Conservation (phyloP, 2,329 filamentous ascomycete genomes). For the Epichloe baconii region DNA sequence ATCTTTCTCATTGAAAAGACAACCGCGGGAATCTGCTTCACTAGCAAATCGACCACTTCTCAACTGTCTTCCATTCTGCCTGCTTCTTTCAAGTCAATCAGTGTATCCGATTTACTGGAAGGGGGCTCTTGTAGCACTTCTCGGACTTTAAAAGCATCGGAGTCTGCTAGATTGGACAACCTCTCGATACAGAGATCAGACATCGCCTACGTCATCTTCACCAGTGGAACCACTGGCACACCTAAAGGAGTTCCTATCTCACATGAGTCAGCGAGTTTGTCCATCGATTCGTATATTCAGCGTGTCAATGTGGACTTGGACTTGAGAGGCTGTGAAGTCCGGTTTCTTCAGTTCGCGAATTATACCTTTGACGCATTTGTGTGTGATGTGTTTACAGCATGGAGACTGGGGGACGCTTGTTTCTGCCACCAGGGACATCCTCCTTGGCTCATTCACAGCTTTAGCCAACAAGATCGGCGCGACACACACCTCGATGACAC, state of each 20-base stretch:
- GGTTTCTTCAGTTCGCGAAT: slow-evolving; percentile 23
- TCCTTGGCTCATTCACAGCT: slow-evolving; percentile 40
- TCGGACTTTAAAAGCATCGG: not conserved
- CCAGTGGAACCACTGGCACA: slow-evolving; percentile 13
- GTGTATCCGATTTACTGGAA: not conserved
- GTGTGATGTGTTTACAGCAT: slow-evolving; percentile 52
- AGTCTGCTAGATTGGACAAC: not conserved
- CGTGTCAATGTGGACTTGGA: not conserved
- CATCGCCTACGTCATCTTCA: slow-evolving; percentile 26
- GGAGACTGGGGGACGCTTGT: slow-evolving; percentile 48
- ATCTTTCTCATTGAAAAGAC: slow-evolving; percentile 24
- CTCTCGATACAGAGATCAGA: slow-evolving; percentile 6
- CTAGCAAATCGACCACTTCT: slow-evolving; percentile 3
- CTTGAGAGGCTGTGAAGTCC: slow-evolving; percentile 11
- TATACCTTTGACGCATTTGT: slow-evolving; percentile 33
- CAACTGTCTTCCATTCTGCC: slow-evolving; percentile 16
- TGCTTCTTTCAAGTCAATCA: slow-evolving; percentile 11
- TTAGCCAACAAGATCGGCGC: slow-evolving; percentile 34
- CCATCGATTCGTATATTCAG: slow-evolving; percentile 5
- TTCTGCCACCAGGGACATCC: slow-evolving; percentile 39
- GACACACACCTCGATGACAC: slow-evolving; percentile 49
- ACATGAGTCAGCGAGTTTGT: slow-evolving; percentile 21
- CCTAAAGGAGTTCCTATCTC: slow-evolving; percentile 25
- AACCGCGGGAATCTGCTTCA: slow-evolving; percentile 10
- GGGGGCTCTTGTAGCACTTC: not conserved